These are phyloP conservation scores for Bruguiera gymnorhiza DNA, from an alignment of 345 rosid species.

Conservation along the genomic window DNA sequence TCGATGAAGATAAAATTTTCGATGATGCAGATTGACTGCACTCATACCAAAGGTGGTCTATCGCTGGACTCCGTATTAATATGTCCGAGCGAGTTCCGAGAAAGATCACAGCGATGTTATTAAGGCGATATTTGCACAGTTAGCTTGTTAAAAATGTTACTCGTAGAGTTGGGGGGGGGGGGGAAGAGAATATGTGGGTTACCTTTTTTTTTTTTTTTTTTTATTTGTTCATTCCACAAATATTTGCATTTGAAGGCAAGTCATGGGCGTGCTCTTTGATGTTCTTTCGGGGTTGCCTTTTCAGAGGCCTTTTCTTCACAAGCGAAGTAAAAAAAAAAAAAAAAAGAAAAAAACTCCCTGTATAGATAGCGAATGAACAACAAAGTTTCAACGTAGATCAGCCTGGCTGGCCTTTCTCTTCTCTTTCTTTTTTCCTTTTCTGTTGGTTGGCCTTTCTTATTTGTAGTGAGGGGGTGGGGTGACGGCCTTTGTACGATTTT, in stretches of 20 bases:
- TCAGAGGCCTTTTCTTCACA: neutral
- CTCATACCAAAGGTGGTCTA: conserved; percentile 39
- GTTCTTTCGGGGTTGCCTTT: neutral
- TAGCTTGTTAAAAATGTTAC: too few relatives aligned
- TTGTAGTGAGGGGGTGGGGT: too few relatives aligned
- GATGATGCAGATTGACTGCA: conserved; percentile 44
- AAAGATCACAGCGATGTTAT: conserved; percentile 12
- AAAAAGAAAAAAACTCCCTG: neutral
- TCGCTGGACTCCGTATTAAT: conserved; percentile 33
- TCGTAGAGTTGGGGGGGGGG: too few relatives aligned
- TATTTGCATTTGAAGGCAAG: conserved; percentile 4
- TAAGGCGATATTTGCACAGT: neutral
- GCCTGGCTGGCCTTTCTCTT: neutral
- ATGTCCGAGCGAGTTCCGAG: conserved; percentile 16
- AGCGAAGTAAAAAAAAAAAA: neutral
- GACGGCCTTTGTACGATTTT: too few relatives aligned
- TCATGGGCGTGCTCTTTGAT: neutral
- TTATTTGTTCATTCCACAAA: conserved; percentile 3
- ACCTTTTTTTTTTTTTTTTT: neutral
- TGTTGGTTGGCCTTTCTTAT: neutral
- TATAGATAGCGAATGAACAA: neutral
- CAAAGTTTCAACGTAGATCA: neutral
- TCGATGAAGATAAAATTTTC: conserved; percentile 28
- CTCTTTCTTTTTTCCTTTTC: neutral
- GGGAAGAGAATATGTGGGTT: neutral